Base-by-base conservation (phyloP, 805 yeast species). In the Nakazawaea ernobii region DNA sequence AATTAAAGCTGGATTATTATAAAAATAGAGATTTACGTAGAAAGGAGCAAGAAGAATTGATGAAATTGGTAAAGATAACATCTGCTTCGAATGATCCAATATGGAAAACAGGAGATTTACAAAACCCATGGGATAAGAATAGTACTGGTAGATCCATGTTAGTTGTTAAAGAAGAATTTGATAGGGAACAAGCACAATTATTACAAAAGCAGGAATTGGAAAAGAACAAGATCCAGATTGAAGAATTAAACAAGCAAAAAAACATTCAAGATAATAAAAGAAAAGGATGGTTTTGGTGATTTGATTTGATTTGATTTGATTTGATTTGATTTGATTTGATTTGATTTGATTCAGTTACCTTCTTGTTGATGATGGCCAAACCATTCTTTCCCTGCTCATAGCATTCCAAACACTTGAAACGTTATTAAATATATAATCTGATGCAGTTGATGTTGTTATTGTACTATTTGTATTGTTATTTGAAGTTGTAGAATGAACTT, bases 71-170 rank as follows among this genome's bases (percentile, higher is more conserved):
- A 1, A 69, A 75, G 49, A 59, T 74, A 52, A 85, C 94, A 0
- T 65, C 88, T 2, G 71, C 75, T 1, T 81, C 89, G 13, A 73
- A 81, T 54, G 89, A 85, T 48, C 95, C 95, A 0, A 79, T 86
- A 42, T 86, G 95, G 95, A 83, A 77, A 60, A 80, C 95, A 0
- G 95, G 91, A 0, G 69, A 80, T 1, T 74, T 86, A 35, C 67
- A 70, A 39, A 75, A 84, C 1, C 94, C 95, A 0, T 84, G 86
- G 76, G 92, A 76, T 46, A 59, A 73, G 49, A 73, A 76, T 41
- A 54, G 58, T 10, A 50, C 60, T 4, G 68, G 51, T 67, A 73
- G 49, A 55, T 63, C 57, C 50, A 62, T 59, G 61, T 67, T 55
- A 59, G 74, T 66, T 26, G 56, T 59, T 40, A 69, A 71, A 46